Evolutionary conservation across 768 basidiomycete species (phyloP).

Genomic region (Trametes elegans): DNA sequence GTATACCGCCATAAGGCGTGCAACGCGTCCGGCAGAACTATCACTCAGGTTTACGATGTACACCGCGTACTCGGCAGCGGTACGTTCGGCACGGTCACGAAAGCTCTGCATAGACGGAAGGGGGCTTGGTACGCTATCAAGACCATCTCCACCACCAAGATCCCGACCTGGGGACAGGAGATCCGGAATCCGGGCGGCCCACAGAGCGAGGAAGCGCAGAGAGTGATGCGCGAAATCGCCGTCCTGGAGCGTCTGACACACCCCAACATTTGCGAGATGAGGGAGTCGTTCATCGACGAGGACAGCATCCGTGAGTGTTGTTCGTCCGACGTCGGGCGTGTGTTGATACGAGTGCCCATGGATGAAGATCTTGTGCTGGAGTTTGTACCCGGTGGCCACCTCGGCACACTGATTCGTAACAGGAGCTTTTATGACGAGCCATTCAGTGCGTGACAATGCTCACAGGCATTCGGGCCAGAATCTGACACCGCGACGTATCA

Average conservation of each 20-base stretch:
- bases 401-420: conserved; percentile 72
- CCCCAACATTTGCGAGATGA: conserved; percentile 74
- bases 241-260: conserved; percentile 77
- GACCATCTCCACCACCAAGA: conserved; percentile 58
- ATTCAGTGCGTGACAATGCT: conserved; percentile 45
- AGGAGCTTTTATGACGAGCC: conserved; percentile 58
- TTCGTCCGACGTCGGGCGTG: conserved; percentile 8
- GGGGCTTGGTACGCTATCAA: conserved; percentile 84
- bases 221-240: conserved; percentile 59
- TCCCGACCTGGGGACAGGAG: conserved; percentile 32
- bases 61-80: conserved; percentile 77
- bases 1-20: conserved; percentile 64
- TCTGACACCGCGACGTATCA: no score
- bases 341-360: background rate
- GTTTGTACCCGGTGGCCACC: conserved; percentile 81
- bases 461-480: background rate
- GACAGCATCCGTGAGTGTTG: conserved; percentile 50
- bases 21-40: conserved; percentile 37
- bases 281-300: conserved; percentile 68
- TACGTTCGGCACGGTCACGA: conserved; percentile 85
- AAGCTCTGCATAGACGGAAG: conserved; percentile 66
- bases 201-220: no score
- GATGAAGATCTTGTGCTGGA: conserved; percentile 76
- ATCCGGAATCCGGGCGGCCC: background rate
- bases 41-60: conserved; percentile 65